Evolutionary conservation across 345 rosid species (phyloP).

Genomic region (Eutrema japonicum): DNA sequence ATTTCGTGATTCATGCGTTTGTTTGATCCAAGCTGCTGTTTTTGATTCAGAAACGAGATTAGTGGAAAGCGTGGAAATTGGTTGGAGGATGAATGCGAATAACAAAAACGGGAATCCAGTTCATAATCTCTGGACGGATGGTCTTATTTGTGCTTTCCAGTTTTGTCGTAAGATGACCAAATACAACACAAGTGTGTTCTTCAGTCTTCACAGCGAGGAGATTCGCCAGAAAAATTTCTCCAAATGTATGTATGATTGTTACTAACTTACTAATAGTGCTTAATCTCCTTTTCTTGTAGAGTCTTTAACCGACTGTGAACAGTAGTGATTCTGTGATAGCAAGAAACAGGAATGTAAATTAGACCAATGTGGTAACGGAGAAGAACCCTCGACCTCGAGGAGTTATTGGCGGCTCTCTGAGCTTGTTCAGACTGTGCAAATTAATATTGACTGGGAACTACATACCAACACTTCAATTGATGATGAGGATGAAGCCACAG

Average conservation of each 20-base stretch:
- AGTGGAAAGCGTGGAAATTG: neutral
- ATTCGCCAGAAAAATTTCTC: neutral
- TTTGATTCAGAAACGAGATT: neutral
- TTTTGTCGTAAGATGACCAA: conserved; percentile 43
- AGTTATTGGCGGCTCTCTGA: conserved; percentile 57
- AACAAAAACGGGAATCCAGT: conserved; percentile 17
- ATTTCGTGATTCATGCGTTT: no score
- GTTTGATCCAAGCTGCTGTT: no score
- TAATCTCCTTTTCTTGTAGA: conserved; percentile 22
- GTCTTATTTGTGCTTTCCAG: conserved; percentile 67
- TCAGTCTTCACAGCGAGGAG: neutral
- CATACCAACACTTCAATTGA: conserved; percentile 37
- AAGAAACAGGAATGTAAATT: conserved; percentile 19
- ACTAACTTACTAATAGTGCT: neutral
- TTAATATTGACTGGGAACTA: conserved; percentile 47
- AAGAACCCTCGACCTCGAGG: conserved; percentile 41
- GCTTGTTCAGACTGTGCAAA: conserved; percentile 55
- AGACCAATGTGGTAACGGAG: conserved; percentile 15
- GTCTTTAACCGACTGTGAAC: conserved; percentile 11
- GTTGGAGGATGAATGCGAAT: conserved; percentile 34
- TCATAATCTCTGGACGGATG: conserved; percentile 58
- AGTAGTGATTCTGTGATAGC: conserved; percentile 34
- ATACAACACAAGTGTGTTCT: conserved; percentile 28
- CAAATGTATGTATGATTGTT: conserved; percentile 28
- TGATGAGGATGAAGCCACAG: conserved; percentile 48